Conservation (phyloP, 768 basidiomycete species). For the Vararia minispora region DNA sequence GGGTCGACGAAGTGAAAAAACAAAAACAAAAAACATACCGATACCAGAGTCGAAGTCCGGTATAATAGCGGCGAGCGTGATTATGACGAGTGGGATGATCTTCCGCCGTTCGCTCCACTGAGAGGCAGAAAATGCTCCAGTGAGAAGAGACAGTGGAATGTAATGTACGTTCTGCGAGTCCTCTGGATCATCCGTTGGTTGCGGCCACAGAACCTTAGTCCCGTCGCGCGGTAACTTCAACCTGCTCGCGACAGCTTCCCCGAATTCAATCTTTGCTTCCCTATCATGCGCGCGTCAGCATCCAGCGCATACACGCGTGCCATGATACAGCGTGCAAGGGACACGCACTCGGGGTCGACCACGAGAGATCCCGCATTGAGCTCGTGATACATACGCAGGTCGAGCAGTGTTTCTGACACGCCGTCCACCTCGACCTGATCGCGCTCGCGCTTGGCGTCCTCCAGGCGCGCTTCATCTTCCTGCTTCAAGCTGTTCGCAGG, state of each 20-base stretch:
- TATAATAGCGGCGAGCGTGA: slow-evolving; percentile 51
- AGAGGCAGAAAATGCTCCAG: slow-evolving; percentile 9
- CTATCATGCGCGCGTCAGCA: slow-evolving; percentile 17
- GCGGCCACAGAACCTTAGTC: slow-evolving; percentile 56
- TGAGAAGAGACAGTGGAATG: neutral
- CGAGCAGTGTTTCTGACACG: slow-evolving; percentile 11
- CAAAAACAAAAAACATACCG: slow-evolving; percentile 23
- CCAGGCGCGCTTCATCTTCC: too few species aligned
- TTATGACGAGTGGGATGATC: slow-evolving; percentile 41
- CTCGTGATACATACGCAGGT: slow-evolving; percentile 36
- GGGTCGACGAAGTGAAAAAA: neutral
- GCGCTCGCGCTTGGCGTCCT: slow-evolving; percentile 3
- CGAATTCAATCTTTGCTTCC: slow-evolving; percentile 52
- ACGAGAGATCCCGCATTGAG: slow-evolving; percentile 45
- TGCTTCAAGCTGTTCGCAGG: too few species aligned
- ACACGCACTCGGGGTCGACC: slow-evolving; percentile 45
- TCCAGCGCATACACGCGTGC: neutral
- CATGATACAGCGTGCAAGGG: neutral
- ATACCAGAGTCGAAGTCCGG: slow-evolving; percentile 59
- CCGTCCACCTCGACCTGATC: neutral
- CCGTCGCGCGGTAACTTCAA: slow-evolving; percentile 48
- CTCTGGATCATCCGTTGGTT: slow-evolving; percentile 44
- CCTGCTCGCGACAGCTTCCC: slow-evolving; percentile 37
- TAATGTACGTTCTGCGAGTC: slow-evolving; percentile 50
- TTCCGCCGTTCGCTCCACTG: slow-evolving; percentile 46